phyloP scores from a whole-genome alignment of 2,329 filamentous ascomycete species.

The Verticillium klebahnii region DNA sequence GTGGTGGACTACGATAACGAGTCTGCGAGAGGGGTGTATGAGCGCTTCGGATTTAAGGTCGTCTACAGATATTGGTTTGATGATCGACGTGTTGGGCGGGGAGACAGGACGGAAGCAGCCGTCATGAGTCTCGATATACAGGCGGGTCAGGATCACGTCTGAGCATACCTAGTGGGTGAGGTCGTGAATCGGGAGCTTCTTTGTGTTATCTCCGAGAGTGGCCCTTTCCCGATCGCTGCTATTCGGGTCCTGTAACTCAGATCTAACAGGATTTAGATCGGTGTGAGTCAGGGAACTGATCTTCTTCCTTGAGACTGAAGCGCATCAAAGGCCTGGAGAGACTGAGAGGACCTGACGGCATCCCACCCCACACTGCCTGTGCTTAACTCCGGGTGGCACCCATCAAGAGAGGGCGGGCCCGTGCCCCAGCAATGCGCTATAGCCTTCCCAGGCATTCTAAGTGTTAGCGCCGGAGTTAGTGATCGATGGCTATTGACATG shows the following conservation, averaged over 20 bases:
- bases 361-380: no score
- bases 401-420: no score
- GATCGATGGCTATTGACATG: background rate
- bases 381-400: background rate
- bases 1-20: constrained; percentile 9
- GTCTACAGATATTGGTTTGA: constrained; percentile 11
- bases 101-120: constrained; percentile 6
- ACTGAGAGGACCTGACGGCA: no score
- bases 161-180: background rate
- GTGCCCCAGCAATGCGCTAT: no score
- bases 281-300: no score
- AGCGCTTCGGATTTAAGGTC: constrained; percentile 1
- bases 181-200: background rate
- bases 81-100: constrained; percentile 3
- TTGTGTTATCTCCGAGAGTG: no score
- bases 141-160: background rate
- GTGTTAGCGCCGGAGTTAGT: background rate
- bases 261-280: no score
- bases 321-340: no score
- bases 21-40: constrained; percentile 1
- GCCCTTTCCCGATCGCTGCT: no score
- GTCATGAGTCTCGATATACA: constrained; percentile 4
- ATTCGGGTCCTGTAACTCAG: no score
- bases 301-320: no score
- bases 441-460: background rate